Evolutionary conservation across 1,284 basidiomycete genomes (phyloP).

Genomic region (Agaricales sp.): DNA sequence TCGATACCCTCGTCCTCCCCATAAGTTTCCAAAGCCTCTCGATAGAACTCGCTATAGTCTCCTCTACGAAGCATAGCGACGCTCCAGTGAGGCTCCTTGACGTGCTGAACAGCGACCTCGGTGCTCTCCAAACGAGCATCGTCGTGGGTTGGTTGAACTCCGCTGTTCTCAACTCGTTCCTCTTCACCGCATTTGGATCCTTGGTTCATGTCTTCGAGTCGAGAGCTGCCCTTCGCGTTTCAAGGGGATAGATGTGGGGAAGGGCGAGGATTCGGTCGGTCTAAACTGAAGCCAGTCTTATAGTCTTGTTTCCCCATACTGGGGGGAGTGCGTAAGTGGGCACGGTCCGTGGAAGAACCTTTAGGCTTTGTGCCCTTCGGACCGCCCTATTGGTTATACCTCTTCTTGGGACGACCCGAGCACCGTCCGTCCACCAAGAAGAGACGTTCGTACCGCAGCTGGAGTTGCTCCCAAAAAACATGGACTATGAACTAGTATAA

Average conservation of each 20-base stretch:
- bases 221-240: not conserved
- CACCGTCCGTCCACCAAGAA: no score
- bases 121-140: not conserved
- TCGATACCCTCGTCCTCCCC: slow-evolving; percentile 10
- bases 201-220: not conserved
- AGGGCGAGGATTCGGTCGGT: not conserved
- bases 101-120: not conserved
- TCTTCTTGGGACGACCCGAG: no score
- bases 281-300: no score
- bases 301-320: no score
- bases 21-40: slow-evolving; percentile 14
- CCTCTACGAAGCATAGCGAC: not conserved
- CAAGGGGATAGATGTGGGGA: not conserved
- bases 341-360: no score
- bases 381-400: no score
- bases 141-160: not conserved
- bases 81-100: not conserved
- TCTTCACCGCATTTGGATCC: not conserved
- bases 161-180: not conserved
- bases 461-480: no score
- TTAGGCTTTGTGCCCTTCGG: no score
- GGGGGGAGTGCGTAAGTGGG: no score
- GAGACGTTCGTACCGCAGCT: no score
- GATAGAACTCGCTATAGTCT: slow-evolving; percentile 10
- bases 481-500: no score